Percentiles rank a stretch among this genome's conserved stretches.
Conservation (phyloP, 768 basidiomycete genomes). For the Phylloporus arenicola region DNA sequence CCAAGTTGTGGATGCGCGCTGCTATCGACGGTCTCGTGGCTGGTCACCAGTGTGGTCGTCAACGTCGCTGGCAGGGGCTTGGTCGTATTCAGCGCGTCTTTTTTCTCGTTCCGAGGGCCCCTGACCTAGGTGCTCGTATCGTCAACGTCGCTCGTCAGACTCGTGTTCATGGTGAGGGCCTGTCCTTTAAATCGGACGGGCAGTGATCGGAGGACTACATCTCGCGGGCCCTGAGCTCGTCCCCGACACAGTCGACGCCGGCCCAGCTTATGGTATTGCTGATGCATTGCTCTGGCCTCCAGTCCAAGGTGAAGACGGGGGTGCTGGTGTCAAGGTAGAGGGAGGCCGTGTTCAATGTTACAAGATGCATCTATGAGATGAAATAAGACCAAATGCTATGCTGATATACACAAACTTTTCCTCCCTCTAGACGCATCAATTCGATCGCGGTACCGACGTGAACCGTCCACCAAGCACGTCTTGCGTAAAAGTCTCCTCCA, state of each 20-base stretch:
- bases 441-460: neutral
- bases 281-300: slow-evolving; percentile 83
- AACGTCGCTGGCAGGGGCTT: slow-evolving; percentile 81
- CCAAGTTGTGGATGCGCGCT: too few relatives aligned
- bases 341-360: too few relatives aligned
- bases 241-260: slow-evolving; percentile 60
- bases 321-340: too few relatives aligned
- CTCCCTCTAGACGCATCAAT: neutral
- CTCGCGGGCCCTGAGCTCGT: slow-evolving; percentile 67
- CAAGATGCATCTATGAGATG: neutral
- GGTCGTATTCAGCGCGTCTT: slow-evolving; percentile 77
- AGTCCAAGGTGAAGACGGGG: too few relatives aligned
- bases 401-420: neutral
- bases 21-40: slow-evolving; percentile 69
- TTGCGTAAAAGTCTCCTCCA: slow-evolving; percentile 39
- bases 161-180: slow-evolving; percentile 76
- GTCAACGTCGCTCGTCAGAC: slow-evolving; percentile 73
- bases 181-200: too few relatives aligned
- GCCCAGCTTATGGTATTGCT: slow-evolving; percentile 71
- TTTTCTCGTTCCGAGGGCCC: neutral
- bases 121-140: slow-evolving; percentile 50
- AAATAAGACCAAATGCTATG: neutral
- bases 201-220: too few relatives aligned
- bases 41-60: slow-evolving; percentile 70
- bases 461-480: slow-evolving; percentile 19